phyloP scores from a whole-genome alignment of 805 yeast genomes.

The Cyberlindnera maclurae region DNA sequence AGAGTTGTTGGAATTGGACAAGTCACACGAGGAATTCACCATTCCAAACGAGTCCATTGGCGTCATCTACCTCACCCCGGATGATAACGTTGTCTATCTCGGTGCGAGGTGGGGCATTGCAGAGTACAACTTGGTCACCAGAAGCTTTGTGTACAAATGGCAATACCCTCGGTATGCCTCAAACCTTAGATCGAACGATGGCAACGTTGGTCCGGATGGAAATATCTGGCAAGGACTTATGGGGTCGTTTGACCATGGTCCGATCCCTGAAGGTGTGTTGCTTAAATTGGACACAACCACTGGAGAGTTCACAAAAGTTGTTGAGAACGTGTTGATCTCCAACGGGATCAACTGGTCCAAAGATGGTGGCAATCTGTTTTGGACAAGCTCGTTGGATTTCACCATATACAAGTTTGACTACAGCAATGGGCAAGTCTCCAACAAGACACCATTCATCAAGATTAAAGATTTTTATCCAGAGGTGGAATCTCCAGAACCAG shows the following conservation, averaged over 20 bases:
- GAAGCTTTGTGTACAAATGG: constrained; percentile 30
- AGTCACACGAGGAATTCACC: constrained; percentile 32
- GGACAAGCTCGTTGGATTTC: constrained; percentile 45
- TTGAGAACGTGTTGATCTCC: constrained; percentile 39
- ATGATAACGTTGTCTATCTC: constrained; percentile 43
- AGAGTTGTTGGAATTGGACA: constrained; percentile 17
- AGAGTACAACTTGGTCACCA: constrained; percentile 37
- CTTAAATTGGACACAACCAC: constrained; percentile 33
- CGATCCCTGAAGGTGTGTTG: constrained; percentile 44
- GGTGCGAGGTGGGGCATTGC: constrained; percentile 67
- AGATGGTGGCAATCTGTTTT: constrained; percentile 35
- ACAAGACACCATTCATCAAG: constrained; percentile 34
- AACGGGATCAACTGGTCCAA: constrained; percentile 63
- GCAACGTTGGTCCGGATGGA: constrained; percentile 71
- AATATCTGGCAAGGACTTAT: constrained; percentile 73
- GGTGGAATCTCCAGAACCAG: constrained; percentile 56
- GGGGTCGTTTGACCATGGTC: constrained; percentile 44
- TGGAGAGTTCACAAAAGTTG: constrained; percentile 25
- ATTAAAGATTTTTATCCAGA: constrained; percentile 23
- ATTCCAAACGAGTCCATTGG: constrained; percentile 48
- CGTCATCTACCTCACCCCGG: constrained; percentile 58
- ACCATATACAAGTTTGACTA: constrained; percentile 43
- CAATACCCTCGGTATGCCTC: constrained; percentile 28
- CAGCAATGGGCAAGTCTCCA: constrained; percentile 32
- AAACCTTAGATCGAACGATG: constrained; percentile 69